Evolutionary conservation across 1,284 basidiomycete genomes (phyloP), one percentile per base, ranked within the genome.

Genomic region (Boletus calvinii): DNA sequence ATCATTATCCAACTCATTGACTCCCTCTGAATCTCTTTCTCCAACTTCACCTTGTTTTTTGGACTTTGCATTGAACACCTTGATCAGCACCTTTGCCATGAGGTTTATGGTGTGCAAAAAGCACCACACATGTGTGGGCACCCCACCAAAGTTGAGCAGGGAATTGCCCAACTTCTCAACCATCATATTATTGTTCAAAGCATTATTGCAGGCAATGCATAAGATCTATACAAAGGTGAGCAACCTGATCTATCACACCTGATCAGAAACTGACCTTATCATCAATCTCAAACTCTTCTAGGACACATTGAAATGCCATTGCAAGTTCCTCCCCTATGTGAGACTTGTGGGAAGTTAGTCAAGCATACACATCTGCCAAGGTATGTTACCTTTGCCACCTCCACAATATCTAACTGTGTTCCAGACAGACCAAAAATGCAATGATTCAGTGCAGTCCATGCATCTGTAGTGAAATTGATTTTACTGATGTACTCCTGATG

Each of bases 31-130:
- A n/a, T 20, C 29, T 1, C 6, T 18, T 18, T 45, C 41, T 50
- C 17, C 7, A 22, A 22, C 5, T 2, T 22, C 22, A 3, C 22
- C 22, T 22, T 22, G 22, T 22, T 22, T 22, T n/a, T n/a, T n/a
- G n/a, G 22, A 5, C 5, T 22, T 22, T 5, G 22, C 22, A 44
- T 70, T 63, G 56, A 72, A 72, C 40, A 65, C 61, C 4, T 41
- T 15, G 0, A 70, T 34, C 5, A 71, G n/a, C 0, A 44, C 56
- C 29, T 72, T 69, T 0, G 61, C 70, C 1, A 65, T 55, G 0
- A 76, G 59, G 40, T 70, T 72, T 1, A 62, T 44, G 3, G 31
- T 50, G 20, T 53, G 47, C 17, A 50, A 18, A 30, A 50, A 53
- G 6, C 40, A 53, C 32, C 4, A 2, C 0, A 61, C 62, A 0